These are phyloP conservation scores for Colletotrichum karsti DNA, from an alignment of 2,329 filamentous ascomycete genomes.

Conservation along the genomic window DNA sequence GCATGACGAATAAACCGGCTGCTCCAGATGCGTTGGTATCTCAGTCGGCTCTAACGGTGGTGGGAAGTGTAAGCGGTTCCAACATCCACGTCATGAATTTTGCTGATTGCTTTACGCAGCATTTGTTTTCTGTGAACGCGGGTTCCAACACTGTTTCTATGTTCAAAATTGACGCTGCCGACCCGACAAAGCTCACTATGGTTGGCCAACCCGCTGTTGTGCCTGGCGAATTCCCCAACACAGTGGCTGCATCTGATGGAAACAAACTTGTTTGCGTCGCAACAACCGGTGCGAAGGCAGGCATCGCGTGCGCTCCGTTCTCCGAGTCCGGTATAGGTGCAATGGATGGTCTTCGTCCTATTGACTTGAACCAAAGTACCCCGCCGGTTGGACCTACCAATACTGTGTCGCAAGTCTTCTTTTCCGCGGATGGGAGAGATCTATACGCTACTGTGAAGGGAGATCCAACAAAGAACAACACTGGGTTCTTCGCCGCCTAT, in stretches of 20 bases:
- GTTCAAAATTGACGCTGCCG: slow-evolving; percentile 49
- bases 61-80: slow-evolving; percentile 53
- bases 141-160: slow-evolving; percentile 62
- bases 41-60: slow-evolving; percentile 59
- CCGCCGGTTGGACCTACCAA: slow-evolving; percentile 66
- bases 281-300: slow-evolving; percentile 51
- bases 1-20: slow-evolving; percentile 44
- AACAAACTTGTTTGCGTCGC: slow-evolving; percentile 56
- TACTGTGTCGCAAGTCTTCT: slow-evolving; percentile 68
- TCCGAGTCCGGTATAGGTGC: slow-evolving; percentile 44
- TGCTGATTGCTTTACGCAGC: background rate
- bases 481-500: slow-evolving; percentile 64
- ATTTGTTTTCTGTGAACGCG: slow-evolving; percentile 62
- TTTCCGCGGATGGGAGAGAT: slow-evolving; percentile 60
- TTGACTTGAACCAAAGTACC: slow-evolving; percentile 63
- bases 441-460: slow-evolving; percentile 70
- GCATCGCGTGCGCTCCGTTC: slow-evolving; percentile 54
- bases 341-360: slow-evolving; percentile 54
- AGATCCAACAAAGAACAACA: slow-evolving; percentile 60
- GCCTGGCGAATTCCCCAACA: slow-evolving; percentile 61
- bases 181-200: slow-evolving; percentile 54
- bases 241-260: slow-evolving; percentile 55
- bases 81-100: background rate
- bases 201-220: slow-evolving; percentile 52
- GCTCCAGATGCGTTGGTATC: slow-evolving; percentile 59